These are phyloP conservation scores for Leccinum subtestaceum DNA, from an alignment of 768 basidiomycete species.

Conservation along the genomic window DNA sequence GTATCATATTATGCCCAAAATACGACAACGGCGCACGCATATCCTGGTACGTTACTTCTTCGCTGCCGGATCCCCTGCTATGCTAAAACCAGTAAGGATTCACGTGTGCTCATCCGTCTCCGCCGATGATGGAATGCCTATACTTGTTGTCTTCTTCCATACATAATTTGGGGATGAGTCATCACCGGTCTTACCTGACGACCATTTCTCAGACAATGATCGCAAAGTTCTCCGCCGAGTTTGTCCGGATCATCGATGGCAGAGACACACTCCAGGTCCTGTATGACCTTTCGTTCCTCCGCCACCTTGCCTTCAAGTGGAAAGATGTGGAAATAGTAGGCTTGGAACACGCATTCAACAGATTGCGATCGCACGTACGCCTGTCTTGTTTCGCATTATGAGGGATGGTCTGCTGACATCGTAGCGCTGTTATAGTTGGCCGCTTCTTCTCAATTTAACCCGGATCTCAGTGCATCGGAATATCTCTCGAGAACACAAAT, in stretches of 20 bases:
- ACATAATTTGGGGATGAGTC: conserved; percentile 52
- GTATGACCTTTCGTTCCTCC: conserved; percentile 50
- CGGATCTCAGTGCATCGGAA: conserved; percentile 35
- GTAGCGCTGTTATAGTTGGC: conserved; percentile 14
- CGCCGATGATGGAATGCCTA: conserved; percentile 53
- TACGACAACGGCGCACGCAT: conserved; percentile 1
- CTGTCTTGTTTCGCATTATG: conserved; percentile 3
- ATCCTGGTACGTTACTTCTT: conserved; percentile 12
- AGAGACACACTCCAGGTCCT: conserved; percentile 33
- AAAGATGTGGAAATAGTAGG: conserved; percentile 9
- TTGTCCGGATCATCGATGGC: conserved; percentile 34
- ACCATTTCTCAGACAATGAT: conserved; percentile 40
- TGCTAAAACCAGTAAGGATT: conserved; percentile 20
- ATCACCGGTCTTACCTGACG: conserved; percentile 35
- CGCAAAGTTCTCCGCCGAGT: conserved; percentile 32
- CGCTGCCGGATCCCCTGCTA: conserved; percentile 1
- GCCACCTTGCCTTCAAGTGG: conserved; percentile 38
- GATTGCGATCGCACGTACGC: conserved; percentile 29
- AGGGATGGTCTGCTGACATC: conserved; percentile 2
- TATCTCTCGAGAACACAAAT: conserved; percentile 57
- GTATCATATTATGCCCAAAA: conserved; percentile 21
- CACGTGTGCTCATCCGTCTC: conserved; percentile 43
- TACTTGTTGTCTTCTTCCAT: conserved; percentile 51
- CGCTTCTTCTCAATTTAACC: conserved; percentile 14
- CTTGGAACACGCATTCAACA: conserved; percentile 31